Base-by-base conservation (phyloP, 805 yeast genomes). In the Lipomyces yamadae region DNA sequence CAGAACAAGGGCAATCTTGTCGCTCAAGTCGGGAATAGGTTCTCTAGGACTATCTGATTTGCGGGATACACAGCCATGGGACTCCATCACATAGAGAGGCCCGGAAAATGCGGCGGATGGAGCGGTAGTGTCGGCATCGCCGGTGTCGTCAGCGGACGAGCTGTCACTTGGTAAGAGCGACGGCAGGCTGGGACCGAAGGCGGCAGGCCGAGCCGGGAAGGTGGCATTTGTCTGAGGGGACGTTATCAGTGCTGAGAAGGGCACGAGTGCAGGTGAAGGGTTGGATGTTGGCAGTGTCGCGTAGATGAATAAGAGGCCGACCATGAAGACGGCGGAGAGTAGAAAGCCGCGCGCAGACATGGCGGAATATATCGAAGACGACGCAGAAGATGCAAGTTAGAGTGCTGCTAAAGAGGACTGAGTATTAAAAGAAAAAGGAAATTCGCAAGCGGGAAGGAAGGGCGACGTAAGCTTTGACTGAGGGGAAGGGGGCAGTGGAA, bases 121-220 rank as follows among this genome's bases (percentile, higher is more conserved):
- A 5, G 63, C 13, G 30, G 48, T 18, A 57, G 18, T 45, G 58
- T 56, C 58, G 13, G 30, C 7, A 45, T 48, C 18, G 45, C 66
- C 53, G 30, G 18, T 48, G 34, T 60, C 58, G 18, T 61, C 66
- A 37, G 53, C 7, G 3, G 24, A n/a, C 5, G 56, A 34, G 34
- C 33, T 42, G 50, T 57, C 63, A 45, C 39, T n/a, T 24, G 32
- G 60, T 34, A 58, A 58, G 60, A 56, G 42, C 30, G 63, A 58
- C 10, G 33, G 13, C 67, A 69, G 67, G 15, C 64, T 33, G 15
- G 68, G 70, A 6, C 81, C 81, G 66, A 78, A 78, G 18, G 79
- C 76, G 7, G 81, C 81, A 30, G 80, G 81, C 15, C 81, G 72
- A 3, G 80, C 81, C 4, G 74, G 72, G 39, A 76, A 69, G 37